Conservation (phyloP, 169 alveolate genomes). For the Plasmodium berghei region DNA sequence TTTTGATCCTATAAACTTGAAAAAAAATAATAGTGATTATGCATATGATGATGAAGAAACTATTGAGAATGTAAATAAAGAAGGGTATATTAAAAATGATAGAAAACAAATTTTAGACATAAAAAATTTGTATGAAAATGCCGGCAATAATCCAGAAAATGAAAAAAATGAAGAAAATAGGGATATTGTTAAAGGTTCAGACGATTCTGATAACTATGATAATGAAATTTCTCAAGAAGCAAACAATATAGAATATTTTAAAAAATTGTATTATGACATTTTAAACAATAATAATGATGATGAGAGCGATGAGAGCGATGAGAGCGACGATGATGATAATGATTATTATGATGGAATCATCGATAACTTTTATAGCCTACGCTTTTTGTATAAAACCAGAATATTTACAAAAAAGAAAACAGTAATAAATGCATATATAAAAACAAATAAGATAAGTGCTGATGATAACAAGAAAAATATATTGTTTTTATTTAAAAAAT, state of each 20-base stretch:
- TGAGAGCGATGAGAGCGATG: not conserved
- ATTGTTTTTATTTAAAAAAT: conserved; percentile 25
- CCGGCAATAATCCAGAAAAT: not conserved
- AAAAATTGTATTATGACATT: conserved; percentile 18
- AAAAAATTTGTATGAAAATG: not conserved
- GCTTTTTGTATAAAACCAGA: conserved; percentile 49
- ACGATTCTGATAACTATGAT: conserved; percentile 4
- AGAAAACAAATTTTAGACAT: not conserved
- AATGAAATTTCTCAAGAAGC: not conserved
- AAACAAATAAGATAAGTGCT: conserved; percentile 34
- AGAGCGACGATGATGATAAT: not conserved
- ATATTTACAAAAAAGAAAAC: conserved; percentile 22
- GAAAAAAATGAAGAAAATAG: conserved; percentile 6
- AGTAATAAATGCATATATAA: conserved; percentile 45
- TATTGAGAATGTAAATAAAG: conserved; percentile 6
- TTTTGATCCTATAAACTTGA: conserved; percentile 4
- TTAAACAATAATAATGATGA: conserved; percentile 1
- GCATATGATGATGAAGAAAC: conserved; percentile 14
- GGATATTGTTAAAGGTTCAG: not conserved
- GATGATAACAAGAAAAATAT: conserved; percentile 20
- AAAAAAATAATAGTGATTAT: not conserved
- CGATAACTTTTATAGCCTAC: conserved; percentile 7
- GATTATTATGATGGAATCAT: not conserved
- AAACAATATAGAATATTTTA: conserved; percentile 21
- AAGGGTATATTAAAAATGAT: conserved; percentile 9